Evolutionary conservation across 441 rosid genomes (phyloP).

Genomic region (Populus trichocarpa): DNA sequence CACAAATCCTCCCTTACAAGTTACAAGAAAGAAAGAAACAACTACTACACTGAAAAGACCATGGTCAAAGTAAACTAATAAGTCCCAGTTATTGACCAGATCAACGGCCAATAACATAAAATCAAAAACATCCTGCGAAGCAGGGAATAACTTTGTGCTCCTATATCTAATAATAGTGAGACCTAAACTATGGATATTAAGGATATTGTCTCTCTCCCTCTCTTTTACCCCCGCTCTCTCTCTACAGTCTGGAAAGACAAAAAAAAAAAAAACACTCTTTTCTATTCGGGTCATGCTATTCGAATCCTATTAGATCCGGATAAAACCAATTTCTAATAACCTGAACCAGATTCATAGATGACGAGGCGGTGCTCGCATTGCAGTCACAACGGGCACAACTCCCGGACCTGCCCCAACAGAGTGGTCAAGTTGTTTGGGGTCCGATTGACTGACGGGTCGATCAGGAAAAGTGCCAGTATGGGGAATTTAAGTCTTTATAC

Average conservation of each 20-base stretch:
- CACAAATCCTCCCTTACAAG: neutral
- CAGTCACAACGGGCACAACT: constrained; percentile 91
- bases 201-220: neutral
- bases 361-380: constrained; percentile 96
- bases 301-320: constrained; percentile 13
- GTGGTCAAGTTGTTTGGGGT: constrained; percentile 88
- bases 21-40: neutral
- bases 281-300: constrained; percentile 8
- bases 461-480: constrained; percentile 96
- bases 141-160: neutral
- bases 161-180: too few relatives aligned
- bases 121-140: neutral
- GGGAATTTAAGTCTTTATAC: constrained; percentile 70
- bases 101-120: neutral
- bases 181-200: neutral
- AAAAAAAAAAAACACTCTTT: neutral
- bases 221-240: neutral
- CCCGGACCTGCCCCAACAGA: constrained; percentile 80
- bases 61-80: neutral
- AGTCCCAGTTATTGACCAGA: neutral
- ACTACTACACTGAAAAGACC: neutral
- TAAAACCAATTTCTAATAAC: neutral
- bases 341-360: constrained; percentile 33
- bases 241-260: neutral
- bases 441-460: constrained; percentile 85